Base-by-base conservation (phyloP, 768 basidiomycete species). In the Scleroderma citrinum region DNA sequence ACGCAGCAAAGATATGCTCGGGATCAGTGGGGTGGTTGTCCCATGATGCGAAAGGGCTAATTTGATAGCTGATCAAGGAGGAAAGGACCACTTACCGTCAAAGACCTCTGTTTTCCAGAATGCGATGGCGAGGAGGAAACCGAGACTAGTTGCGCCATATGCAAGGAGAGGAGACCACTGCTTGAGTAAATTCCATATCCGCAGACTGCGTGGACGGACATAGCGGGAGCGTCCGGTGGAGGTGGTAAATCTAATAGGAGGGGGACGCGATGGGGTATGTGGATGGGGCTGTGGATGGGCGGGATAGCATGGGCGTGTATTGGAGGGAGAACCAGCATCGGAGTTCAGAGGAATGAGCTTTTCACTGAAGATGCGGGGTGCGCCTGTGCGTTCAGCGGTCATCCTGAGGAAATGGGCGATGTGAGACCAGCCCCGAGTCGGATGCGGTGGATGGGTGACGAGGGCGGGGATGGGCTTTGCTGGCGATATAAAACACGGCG, bases 71-170 rank as follows among this genome's bases (percentile, higher is more conserved):
- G 46, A 52, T 50, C 41, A 37, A 38, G 34, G 26, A 7, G 26
- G 26, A 8, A 17, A 39, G 42, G 6, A 44, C 38, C 23, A 73
- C 87, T 63, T 59, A 92, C 92, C 81, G 57, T 77, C 67, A 67
- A 96, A 94, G 36, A 95, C 75, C 61, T 95, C 80, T 19, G 77
- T 76, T 66, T 82, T 83, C 78, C 86, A 94, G 55, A 91, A 81
- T 30, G 82, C 85, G 60, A 93, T 81, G n/a, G 86, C 88, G 41
- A 85, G 66, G 31, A 93, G 60, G 57, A 95, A 91, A 12, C 76
- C 82, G 31, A 92, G 71, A 53, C 76, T 91, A 30, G 89, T 92
- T 7, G 83, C 71, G 16, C 76, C 80, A 71, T 93, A 96, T 45
- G 83, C 63, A 50, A 90, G 75, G 49, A 92, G 68, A 32, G 91